Conservation (phyloP, 805 yeast genomes). For the Kodamaea lidongshanica region DNA sequence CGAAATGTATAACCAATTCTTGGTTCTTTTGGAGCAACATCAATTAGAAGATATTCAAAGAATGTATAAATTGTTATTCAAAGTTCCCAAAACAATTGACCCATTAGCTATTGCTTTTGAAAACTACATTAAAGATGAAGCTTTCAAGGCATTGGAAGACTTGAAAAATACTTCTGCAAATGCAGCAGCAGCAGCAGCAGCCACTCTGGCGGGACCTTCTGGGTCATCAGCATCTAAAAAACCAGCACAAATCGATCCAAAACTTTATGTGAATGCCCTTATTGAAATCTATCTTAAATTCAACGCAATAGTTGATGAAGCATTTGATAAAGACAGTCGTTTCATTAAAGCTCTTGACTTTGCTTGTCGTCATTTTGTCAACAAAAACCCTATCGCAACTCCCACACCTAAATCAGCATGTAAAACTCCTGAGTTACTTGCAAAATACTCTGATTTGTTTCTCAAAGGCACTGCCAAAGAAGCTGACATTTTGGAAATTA, state of each 20-base stretch:
- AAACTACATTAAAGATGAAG: conserved; percentile 54
- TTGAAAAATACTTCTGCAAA: conserved; percentile 32
- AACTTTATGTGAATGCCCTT: conserved; percentile 70
- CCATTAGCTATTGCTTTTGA: conserved; percentile 73
- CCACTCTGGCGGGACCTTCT: conserved; percentile 14
- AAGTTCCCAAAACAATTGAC: conserved; percentile 73
- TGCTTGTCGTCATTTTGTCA: conserved; percentile 82
- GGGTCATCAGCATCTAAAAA: conserved; percentile 11
- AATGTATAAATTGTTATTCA: conserved; percentile 66
- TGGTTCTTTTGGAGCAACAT: conserved; percentile 65
- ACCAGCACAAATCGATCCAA: conserved; percentile 49
- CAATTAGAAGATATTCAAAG: conserved; percentile 68
- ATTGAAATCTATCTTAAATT: conserved; percentile 65
- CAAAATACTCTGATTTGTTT: conserved; percentile 79
- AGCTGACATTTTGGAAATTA: conserved; percentile 62
- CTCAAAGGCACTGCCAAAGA: conserved; percentile 72
- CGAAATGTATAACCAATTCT: conserved; percentile 70
- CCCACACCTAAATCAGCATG: conserved; percentile 55
- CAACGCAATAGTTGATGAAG: conserved; percentile 53
- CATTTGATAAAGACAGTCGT: conserved; percentile 68
- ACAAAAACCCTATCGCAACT: conserved; percentile 73
- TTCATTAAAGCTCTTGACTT: conserved; percentile 84
- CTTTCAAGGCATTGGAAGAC: conserved; percentile 49
- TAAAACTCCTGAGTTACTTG: conserved; percentile 88
- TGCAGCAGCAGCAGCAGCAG: conserved; percentile 12